Evolutionary conservation across 345 rosid genomes (phyloP), one percentile per base, ranked within the genome.

Genomic region (Leavenworthia alabamica): DNA sequence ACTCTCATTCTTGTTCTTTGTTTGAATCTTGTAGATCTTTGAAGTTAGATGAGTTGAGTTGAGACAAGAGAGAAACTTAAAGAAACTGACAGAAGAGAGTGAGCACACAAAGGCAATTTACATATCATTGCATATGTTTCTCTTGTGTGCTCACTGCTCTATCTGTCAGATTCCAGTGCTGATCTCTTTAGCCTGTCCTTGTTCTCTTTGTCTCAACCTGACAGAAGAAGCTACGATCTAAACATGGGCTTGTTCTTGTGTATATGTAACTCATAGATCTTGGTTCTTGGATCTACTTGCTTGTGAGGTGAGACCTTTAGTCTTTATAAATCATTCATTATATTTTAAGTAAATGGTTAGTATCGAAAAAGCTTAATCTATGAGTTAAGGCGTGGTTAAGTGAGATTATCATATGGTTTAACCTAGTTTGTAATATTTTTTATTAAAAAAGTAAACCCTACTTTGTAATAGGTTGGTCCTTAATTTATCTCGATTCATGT

Each of bases 1-100:
- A 6, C 3, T 39, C 56, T 17, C 33, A 15, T 39, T 66, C 31
- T 32, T 68, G 15, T 41, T 60, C 29, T 24, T 58, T 51, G 39
- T 32, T 68, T 49, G 5, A n/a, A n/a, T 60, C 54, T 1, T 68
- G 54, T 26, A 68, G 67, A 60, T 68, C 73, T 68, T n/a, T 68
- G 36, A 47, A 51, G 61, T 60, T 58, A 41, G 17, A 26, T 28
- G 60, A 22, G 46, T 35, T 62, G 33, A 52, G 49, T 43, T 49
- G 49, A 1, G 64, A 20, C 60, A 64, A 50, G 39, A 56, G 59
- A 23, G n/a, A 23, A 48, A 63, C 28, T n/a, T 70, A 71, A 67
- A 53, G 87, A 83, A 86, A 74, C 83, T 90, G 97, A 90, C 97
- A 90, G 97, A 90, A 90, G 97, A 90, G 97, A 90, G 97, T 87